Percentiles rank a stretch among this genome's conserved stretches.
Evolutionary conservation across 768 basidiomycete genomes (phyloP).

Genomic region (Mycena polygramma): DNA sequence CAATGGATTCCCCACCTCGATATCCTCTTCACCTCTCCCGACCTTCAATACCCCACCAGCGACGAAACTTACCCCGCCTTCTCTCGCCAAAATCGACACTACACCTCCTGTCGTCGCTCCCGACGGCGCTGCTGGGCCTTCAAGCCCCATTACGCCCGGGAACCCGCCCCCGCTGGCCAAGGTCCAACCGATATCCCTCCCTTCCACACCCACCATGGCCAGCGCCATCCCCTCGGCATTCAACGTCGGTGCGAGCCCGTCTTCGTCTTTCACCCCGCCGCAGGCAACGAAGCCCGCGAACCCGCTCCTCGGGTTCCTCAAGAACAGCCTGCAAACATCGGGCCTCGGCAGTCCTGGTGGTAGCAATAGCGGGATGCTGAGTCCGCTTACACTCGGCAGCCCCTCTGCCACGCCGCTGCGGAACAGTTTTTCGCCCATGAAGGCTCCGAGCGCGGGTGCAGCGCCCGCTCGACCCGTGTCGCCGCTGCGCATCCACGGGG

Average conservation of each 20-base stretch:
- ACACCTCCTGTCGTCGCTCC: constrained; percentile 20
- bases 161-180: constrained; percentile 55
- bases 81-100: constrained; percentile 53
- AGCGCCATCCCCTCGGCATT: constrained; percentile 1
- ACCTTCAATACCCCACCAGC: constrained; percentile 43
- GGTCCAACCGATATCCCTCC: constrained; percentile 60
- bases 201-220: constrained; percentile 56
- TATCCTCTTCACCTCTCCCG: constrained; percentile 34
- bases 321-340: constrained; percentile 45
- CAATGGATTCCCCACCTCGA: constrained; percentile 35
- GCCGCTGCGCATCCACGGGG: constrained; percentile 32
- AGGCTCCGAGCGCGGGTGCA: constrained; percentile 15
- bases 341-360: constrained; percentile 27
- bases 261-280: constrained; percentile 38
- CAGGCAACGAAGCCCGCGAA: constrained; percentile 37
- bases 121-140: constrained; percentile 14
- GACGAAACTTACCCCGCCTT: constrained; percentile 38
- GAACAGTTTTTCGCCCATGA: constrained; percentile 32
- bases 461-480: neutral
- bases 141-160: constrained; percentile 43
- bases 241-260: neutral
- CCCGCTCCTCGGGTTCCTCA: constrained; percentile 50
- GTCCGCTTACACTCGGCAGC: constrained; percentile 56
- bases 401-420: constrained; percentile 39
- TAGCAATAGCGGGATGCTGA: constrained; percentile 52